Conservation (phyloP, 371 early-diverging fungal genomes). For the Circinella minor region DNA sequence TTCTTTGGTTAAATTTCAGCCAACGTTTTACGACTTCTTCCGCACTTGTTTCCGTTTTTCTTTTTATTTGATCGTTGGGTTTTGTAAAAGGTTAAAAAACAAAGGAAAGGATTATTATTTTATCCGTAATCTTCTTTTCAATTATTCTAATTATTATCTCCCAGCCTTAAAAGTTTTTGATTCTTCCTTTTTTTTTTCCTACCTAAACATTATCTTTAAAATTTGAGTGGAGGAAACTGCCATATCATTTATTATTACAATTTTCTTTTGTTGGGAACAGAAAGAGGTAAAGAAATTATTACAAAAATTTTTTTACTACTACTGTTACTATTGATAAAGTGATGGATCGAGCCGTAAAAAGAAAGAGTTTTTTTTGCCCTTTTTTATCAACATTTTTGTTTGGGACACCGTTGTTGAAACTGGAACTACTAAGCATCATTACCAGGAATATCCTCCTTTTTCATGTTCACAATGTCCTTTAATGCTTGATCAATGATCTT, state of each 20-base stretch:
- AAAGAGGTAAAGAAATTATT: no score
- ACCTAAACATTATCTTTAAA: no score
- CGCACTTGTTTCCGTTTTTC: not conserved
- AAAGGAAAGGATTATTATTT: not conserved
- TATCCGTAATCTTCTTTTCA: not conserved
- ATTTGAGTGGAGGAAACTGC: no score
- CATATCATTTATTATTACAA: no score
- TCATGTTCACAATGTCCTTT: slow-evolving; percentile 66
- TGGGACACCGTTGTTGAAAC: not conserved
- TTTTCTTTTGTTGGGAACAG: no score
- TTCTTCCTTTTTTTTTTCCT: no score
- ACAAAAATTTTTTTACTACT: no score
- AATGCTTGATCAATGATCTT: slow-evolving; percentile 82
- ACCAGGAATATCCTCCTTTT: slow-evolving; percentile 43
- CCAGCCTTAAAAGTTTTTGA: no score
- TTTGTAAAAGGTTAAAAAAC: not conserved
- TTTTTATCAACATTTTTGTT: not conserved
- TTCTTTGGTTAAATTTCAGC: slow-evolving; percentile 10
- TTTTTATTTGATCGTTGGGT: not conserved
- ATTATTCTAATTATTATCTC: no score
- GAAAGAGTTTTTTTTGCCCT: not conserved
- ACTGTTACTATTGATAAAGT: no score
- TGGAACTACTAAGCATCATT: not conserved
- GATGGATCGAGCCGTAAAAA: no score
- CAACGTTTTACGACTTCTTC: slow-evolving; percentile 13